Conservation (phyloP, 2,329 filamentous ascomycete genomes). For the Emmonsiellopsis sp. region DNA sequence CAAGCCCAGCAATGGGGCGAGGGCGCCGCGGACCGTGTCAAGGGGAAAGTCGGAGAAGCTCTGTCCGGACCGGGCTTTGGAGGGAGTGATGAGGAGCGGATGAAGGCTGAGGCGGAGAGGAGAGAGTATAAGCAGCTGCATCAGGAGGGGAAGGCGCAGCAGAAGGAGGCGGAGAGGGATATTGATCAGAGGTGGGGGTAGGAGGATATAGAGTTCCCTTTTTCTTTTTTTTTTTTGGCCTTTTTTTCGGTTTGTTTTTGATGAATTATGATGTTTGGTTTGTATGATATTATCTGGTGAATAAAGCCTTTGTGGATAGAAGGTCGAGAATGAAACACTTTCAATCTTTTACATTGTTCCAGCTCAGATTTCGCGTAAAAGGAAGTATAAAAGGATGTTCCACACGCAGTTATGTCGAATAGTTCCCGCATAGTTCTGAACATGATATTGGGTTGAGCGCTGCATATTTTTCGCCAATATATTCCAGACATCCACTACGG, state of each 20-base stretch:
- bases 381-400: too few relatives aligned
- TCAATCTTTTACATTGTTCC: not conserved
- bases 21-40: constrained; percentile 57
- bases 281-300: not conserved
- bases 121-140: constrained; percentile 58
- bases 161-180: constrained; percentile 74
- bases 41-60: constrained; percentile 61
- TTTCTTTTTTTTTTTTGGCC: not conserved
- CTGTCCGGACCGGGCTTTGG: constrained; percentile 55
- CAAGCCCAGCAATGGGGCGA: constrained; percentile 65
- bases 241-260: not conserved
- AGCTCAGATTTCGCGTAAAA: too few relatives aligned
- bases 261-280: not conserved
- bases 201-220: not conserved
- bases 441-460: too few relatives aligned
- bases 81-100: constrained; percentile 51
- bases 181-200: constrained; percentile 50
- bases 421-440: too few relatives aligned
- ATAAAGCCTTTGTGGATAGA: not conserved
- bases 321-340: not conserved
- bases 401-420: too few relatives aligned
- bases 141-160: constrained; percentile 72
- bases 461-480: too few relatives aligned
- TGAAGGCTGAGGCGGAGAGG: constrained; percentile 33
- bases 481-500: too few relatives aligned